phyloP scores from a whole-genome alignment of 1,139 yeast genomes.

The Debaryomycetaceae sp. region DNA sequence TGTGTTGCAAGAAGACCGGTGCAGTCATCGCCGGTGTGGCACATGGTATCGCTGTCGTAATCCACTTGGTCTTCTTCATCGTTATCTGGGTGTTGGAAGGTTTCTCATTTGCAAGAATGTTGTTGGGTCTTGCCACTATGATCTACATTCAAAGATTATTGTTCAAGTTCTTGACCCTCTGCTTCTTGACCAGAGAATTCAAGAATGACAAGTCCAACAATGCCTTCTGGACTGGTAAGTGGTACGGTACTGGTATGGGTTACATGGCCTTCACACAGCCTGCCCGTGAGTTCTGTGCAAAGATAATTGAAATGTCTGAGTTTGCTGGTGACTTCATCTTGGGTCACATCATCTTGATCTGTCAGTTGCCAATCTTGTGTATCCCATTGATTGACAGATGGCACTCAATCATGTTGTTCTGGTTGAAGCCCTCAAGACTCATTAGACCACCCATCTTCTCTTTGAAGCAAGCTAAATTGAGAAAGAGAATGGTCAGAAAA shows the following conservation, averaged over 20 bases:
- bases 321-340: slow-evolving; percentile 95
- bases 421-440: slow-evolving; percentile 98
- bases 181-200: slow-evolving; percentile 90
- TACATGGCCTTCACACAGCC: slow-evolving; percentile 97
- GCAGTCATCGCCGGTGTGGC: slow-evolving; percentile 96
- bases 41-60: slow-evolving; percentile 87
- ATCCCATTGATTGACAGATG: slow-evolving; percentile 93
- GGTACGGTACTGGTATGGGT: slow-evolving; percentile 96
- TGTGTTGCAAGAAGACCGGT: slow-evolving; percentile 98
- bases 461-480: slow-evolving; percentile 91
- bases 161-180: slow-evolving; percentile 79
- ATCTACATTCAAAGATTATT: slow-evolving; percentile 84
- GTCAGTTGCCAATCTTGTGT: slow-evolving; percentile 82
- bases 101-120: slow-evolving; percentile 82
- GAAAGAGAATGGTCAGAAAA: slow-evolving; percentile 98
- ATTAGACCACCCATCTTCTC: slow-evolving; percentile 99
- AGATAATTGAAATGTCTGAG: slow-evolving; percentile 89
- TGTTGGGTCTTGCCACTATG: slow-evolving; percentile 82
- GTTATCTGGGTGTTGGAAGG: slow-evolving; percentile 98
- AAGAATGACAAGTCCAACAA: slow-evolving; percentile 95
- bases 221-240: slow-evolving; percentile 99
- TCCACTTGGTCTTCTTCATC: slow-evolving; percentile 82
- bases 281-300: slow-evolving; percentile 91
- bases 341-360: slow-evolving; percentile 84
- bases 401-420: slow-evolving; percentile 98